phyloP scores from a whole-genome alignment of 805 yeast species.

The Kodamaea restingae region DNA sequence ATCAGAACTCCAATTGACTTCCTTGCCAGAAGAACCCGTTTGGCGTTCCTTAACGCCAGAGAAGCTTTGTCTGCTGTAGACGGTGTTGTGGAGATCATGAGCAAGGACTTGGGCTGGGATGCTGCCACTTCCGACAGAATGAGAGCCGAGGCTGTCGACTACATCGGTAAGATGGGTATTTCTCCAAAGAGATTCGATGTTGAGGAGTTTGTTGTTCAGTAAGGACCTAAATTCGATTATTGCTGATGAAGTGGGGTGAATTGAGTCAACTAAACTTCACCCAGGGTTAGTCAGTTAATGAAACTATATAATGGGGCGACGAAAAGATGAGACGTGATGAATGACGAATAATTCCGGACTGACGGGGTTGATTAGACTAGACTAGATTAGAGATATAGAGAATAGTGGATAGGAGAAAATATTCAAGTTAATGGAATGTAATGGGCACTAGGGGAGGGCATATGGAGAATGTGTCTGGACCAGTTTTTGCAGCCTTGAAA shows the following conservation, averaged over 20 bases:
- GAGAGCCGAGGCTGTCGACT: constrained; percentile 48
- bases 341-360: too few species aligned
- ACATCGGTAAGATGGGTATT: constrained; percentile 61
- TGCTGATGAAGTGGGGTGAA: not conserved
- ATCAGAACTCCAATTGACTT: constrained; percentile 86
- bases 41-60: constrained; percentile 85
- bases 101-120: constrained; percentile 72
- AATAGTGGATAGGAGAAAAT: too few species aligned
- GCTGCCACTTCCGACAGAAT: constrained; percentile 52
- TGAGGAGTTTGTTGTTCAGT: constrained; percentile 17
- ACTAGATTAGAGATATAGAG: too few species aligned
- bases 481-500: too few species aligned
- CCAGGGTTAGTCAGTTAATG: too few species aligned
- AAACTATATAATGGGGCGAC: too few species aligned
- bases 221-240: too few species aligned
- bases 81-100: constrained; percentile 83
- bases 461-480: too few species aligned
- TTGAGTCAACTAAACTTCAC: not conserved
- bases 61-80: constrained; percentile 79
- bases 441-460: too few species aligned
- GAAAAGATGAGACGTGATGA: too few species aligned
- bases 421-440: too few species aligned
- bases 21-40: constrained; percentile 87
- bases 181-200: constrained; percentile 18
- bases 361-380: too few species aligned